Base-by-base conservation (phyloP, 768 basidiomycete genomes). In the Tulasnella sp. region DNA sequence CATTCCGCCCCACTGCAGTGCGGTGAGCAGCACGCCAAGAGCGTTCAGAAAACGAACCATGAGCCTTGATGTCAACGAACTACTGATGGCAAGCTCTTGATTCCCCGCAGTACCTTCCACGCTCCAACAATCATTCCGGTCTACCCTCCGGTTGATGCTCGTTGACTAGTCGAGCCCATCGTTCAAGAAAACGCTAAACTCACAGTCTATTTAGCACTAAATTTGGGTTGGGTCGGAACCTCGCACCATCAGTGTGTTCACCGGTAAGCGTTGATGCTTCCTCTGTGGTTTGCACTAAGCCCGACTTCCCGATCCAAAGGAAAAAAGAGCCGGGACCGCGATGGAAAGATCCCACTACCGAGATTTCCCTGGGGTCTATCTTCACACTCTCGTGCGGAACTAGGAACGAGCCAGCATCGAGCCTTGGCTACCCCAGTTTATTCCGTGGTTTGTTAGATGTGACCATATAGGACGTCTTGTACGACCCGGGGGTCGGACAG, bases 371-470 rank as follows among this genome's bases (percentile, higher is more conserved):
- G 15, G 26, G 61, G 61, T 26, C 61, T 67, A 67, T 67, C 61
- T 67, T 67, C 61, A 67, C 61, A 67, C 18, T 67, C 26, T 67
- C 26, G 61, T 67, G 61, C 26, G 26, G 61, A 67, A 67, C 61
- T 67, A 67, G 61, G 61, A 67, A 67, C 61, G 61, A 67, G 61
- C 61, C 61, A 67, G 29, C 61, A 67, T 67, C 61, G 61, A 67
- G 61, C n/a, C 61, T 67, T 67, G 26, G 13, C 16, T 26, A 67
- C 61, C 61, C 32, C 61, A 67, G 23, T 67, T 35, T 29, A 29
- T 67, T 35, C 26, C 26, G 23, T 51, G 51, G 51, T 51, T 20
- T 20, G 16, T 0, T 35, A 67, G 32, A 67, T 67, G 61, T 67
- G 61, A 67, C 61, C 26, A 35, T 26, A 67, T 26, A 67, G 61